phyloP scores from a whole-genome alignment of 148 eudicot genomes.

The Bassia scoparia region DNA sequence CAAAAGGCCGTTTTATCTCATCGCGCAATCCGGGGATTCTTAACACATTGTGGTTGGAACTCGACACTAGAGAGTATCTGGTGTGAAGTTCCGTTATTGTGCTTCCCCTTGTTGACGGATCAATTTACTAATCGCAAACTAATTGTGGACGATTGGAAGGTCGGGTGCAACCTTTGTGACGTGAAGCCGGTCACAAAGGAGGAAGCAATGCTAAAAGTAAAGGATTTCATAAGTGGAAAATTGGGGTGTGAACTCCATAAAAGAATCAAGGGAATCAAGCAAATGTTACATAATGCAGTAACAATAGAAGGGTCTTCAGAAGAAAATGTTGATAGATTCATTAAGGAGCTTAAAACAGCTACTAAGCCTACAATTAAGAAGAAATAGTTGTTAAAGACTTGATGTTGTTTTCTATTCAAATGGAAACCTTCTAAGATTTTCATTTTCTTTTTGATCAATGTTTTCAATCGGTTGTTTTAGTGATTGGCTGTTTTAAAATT shows the following conservation, averaged over 20 bases:
- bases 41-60: conserved; percentile 35
- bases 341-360: conserved; percentile 10
- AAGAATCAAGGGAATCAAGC: conserved; percentile 16
- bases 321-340: conserved; percentile 22
- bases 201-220: conserved; percentile 13
- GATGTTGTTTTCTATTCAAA: background rate
- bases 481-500: background rate
- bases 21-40: conserved; percentile 19
- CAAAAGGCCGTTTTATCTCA: conserved; percentile 24
- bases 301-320: conserved; percentile 20
- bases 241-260: conserved; percentile 14
- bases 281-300: conserved; percentile 12
- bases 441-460: background rate
- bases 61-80: conserved; percentile 28
- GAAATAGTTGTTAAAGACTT: background rate
- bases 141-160: conserved; percentile 26
- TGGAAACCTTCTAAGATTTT: background rate
- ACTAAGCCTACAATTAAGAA: no score
- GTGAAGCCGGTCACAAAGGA: conserved; percentile 1
- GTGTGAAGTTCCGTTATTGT: conserved; percentile 21
- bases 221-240: conserved; percentile 6
- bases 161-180: conserved; percentile 28
- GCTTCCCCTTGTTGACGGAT: conserved; percentile 25
- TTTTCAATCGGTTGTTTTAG: background rate
- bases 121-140: conserved; percentile 31